phyloP scores from a whole-genome alignment of 2,329 filamentous ascomycete genomes.

The Pseudopyricularia javanii region DNA sequence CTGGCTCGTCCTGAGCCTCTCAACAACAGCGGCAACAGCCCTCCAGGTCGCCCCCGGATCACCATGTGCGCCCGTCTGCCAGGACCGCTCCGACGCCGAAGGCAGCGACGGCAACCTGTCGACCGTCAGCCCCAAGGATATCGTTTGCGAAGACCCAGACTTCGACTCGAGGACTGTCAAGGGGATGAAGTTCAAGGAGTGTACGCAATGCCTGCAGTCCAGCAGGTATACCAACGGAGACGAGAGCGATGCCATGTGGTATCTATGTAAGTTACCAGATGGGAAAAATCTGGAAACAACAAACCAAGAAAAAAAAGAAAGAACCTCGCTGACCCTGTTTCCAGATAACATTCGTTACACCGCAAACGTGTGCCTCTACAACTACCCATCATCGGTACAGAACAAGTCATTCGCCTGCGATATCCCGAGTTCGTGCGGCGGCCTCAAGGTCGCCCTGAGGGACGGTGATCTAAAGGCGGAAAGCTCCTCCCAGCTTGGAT shows the following conservation, averaged over 20 bases:
- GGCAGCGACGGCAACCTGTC: constrained; percentile 20
- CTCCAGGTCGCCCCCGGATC: constrained; percentile 39
- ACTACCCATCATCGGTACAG: constrained; percentile 16
- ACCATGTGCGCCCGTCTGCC: constrained; percentile 32
- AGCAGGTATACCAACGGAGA: constrained; percentile 25
- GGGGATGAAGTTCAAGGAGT: constrained; percentile 34
- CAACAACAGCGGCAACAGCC: constrained; percentile 8
- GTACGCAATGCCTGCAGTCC: constrained; percentile 31
- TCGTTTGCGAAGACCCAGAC: constrained; percentile 29
- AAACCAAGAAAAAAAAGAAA: not conserved
- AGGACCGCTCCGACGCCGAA: constrained; percentile 23
- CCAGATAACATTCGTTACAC: constrained; percentile 38
- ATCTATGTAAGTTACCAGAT: constrained; percentile 36
- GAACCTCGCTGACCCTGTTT: constrained; percentile 8
- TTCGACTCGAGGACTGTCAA: constrained; percentile 19
- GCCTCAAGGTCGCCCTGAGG: constrained; percentile 24
- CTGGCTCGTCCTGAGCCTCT: constrained; percentile 5
- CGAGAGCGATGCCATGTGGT: constrained; percentile 31
- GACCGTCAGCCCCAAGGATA: constrained; percentile 30
- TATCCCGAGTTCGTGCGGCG: constrained; percentile 25
- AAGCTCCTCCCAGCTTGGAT: constrained; percentile 20
- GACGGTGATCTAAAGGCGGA: constrained; percentile 15
- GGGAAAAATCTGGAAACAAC: too few species aligned
- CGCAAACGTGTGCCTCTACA: constrained; percentile 32
- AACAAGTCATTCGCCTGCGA: constrained; percentile 28